Evolutionary conservation across 495 filamentous ascomycete species (phyloP), one percentile per base, ranked within the genome.

Genomic region (Cetradonia linearis): DNA sequence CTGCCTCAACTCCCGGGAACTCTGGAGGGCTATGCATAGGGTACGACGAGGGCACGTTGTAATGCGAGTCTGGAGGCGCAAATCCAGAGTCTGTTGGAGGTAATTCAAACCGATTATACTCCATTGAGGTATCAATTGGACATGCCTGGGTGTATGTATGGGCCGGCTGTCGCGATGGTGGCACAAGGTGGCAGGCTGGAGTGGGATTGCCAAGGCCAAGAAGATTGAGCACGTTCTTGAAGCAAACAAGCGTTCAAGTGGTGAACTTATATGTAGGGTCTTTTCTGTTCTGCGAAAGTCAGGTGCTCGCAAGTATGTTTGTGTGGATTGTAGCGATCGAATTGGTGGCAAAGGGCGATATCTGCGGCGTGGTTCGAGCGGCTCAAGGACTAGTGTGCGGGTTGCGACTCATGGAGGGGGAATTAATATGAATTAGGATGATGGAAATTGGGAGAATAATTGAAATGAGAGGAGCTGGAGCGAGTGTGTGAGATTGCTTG

Each of bases 11-110:
- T 20, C 11, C 25, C n/a, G 44, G 55, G 11, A 52, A 52, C 10
- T 58, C 48, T 31, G 27, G 61, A 37, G 61, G 38, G 6, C 36
- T 30, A n/a, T 55, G 44, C 20, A 36, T 55, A n/a, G 49, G 50
- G 31, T 46, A 33, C 18, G 59, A 37, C 8, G 23, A 44, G 0
- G 50, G 50, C 0, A 61, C 68, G 64, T 76, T 76, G 68, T 53
- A 60, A 30, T 23, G 47, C 18, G 58, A 53, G 48, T 60, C 58
- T n/a, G 57, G n/a, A 40, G 58, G 10, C 10, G 47, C 34, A 50
- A 60, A 60, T 36, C 49, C 38, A 25, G 58, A 50, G 25, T 37
- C 34, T 18, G 58, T 49, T 44, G 16, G 58, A 44, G 47, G 38
- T 5, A 38, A 60, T 53, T 60, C 58, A 48, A 31, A 60, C 16